Evolutionary conservation across 176 grass and related monocot species (phyloP), one percentile per base, ranked within the genome.

Genomic region (Oryza coarctata): DNA sequence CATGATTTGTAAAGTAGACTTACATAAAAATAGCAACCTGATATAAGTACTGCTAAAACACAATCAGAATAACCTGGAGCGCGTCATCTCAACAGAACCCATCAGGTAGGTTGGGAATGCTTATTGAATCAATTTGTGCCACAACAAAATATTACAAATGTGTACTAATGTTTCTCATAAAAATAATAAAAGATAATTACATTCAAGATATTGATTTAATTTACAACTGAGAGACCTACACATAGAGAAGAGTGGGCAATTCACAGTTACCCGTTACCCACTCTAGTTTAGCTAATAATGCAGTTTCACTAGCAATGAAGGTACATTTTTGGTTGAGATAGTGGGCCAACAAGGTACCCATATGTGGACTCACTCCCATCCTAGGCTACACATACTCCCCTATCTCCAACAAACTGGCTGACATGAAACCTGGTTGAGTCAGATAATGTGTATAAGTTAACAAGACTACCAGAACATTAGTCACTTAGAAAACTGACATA

Each of bases 51-150:
- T 60, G 32, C 12, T 57, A 39, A 49, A 29, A 52, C 66, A 50
- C 13, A 12, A 33, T 33, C 41, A 5, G 29, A 26, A 52, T 49
- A 10, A 6, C 30, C 22, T 58, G 28, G 35, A 70, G 20, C 31
- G 29, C n/a, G 12, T 75, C 30, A 38, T 74, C 71, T 50, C 71
- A 31, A 32, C 63, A 49, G 28, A 69, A 76, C 63, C 38, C 76
- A 40, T 50, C 9, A 66, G 5, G 13, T 44, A 61, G 41, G 33
- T 30, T 74, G 29, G 34, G 4, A 82, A 70, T 36, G 33, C 22
- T 64, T 38, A 36, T 49, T 47, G 27, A 55, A 50, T 52, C 28
- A 76, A 55, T 27, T 43, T 63, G 43, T 35, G 23, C 20, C 34
- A 62, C 12, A 63, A 47, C 57, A 23, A 65, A 71, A 15, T 63